Conservation (phyloP, 2,329 filamentous ascomycete genomes). For the Raffaelea deltoideospora region DNA sequence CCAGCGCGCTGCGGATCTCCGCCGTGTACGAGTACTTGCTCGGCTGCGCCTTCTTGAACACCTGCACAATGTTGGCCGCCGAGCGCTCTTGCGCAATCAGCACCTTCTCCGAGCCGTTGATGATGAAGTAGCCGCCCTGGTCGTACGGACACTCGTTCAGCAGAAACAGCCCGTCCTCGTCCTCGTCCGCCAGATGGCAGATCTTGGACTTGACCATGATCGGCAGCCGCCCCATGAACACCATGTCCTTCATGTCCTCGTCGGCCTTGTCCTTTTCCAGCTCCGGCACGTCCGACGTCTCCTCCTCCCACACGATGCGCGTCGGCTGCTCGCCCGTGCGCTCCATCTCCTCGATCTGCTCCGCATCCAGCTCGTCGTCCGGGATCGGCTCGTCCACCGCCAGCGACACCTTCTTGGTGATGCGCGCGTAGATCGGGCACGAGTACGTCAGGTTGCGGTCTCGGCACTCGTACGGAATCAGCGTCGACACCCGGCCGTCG, state of each 20-base stretch:
- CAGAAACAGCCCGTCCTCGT: constrained; percentile 73
- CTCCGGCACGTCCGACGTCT: constrained; percentile 37
- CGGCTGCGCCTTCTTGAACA: constrained; percentile 94
- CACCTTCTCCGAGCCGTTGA: constrained; percentile 98
- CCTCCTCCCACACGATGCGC: constrained; percentile 45
- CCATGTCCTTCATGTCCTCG: constrained; percentile 50
- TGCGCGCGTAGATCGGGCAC: constrained; percentile 76
- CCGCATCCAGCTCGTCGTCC: constrained; percentile 52
- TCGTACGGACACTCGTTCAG: constrained; percentile 97
- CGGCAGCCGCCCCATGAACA: constrained; percentile 90
- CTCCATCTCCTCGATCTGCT: constrained; percentile 39
- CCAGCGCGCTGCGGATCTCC: constrained; percentile 89
- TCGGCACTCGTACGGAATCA: constrained; percentile 89
- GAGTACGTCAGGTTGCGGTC: constrained; percentile 93
- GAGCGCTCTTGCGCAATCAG: constrained; percentile 95
- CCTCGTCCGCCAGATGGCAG: constrained; percentile 72
- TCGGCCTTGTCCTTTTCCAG: constrained; percentile 34
- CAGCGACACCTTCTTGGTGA: constrained; percentile 70
- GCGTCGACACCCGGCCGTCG: constrained; percentile 70
- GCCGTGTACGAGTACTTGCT: constrained; percentile 86
- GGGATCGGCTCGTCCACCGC: constrained; percentile 62
- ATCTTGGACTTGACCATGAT: constrained; percentile 98
- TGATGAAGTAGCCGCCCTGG: constrained; percentile 96
- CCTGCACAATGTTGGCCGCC: constrained; percentile 95
- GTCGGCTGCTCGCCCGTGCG: constrained; percentile 43